phyloP scores from a whole-genome alignment of 768 basidiomycete species.

The Termitomyces sp. region DNA sequence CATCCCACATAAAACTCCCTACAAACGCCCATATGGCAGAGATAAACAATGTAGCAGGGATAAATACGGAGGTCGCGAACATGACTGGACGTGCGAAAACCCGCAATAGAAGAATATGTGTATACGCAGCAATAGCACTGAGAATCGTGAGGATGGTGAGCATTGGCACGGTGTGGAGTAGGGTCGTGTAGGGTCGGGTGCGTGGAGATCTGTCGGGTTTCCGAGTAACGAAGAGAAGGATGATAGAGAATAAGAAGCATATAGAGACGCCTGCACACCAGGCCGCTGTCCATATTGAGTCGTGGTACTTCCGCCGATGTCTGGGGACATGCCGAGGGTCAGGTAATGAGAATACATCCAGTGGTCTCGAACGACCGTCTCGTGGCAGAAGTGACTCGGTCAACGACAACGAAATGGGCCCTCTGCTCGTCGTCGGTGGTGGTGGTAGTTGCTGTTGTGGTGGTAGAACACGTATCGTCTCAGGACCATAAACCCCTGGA shows the following conservation, averaged over 20 bases:
- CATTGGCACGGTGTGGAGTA: conserved; percentile 74
- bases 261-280: conserved; percentile 56
- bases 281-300: conserved; percentile 63
- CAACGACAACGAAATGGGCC: conserved; percentile 57
- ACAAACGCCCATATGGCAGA: conserved; percentile 79
- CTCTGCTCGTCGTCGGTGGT: conserved; percentile 28
- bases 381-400: conserved; percentile 76
- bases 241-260: conserved; percentile 57
- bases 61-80: conserved; percentile 68
- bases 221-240: conserved; percentile 56
- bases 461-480: conserved; percentile 23
- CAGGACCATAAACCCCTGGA: conserved; percentile 34
- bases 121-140: conserved; percentile 67
- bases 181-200: conserved; percentile 57
- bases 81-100: conserved; percentile 84
- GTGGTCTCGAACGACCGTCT: conserved; percentile 56
- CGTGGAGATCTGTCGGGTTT: conserved; percentile 35
- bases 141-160: conserved; percentile 66
- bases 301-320: conserved; percentile 66
- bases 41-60: conserved; percentile 67
- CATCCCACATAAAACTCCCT: conserved; percentile 66
- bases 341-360: conserved; percentile 72
- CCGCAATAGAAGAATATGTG: conserved; percentile 69
- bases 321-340: conserved; percentile 66
- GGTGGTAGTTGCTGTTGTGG: conserved; percentile 30